phyloP scores from a whole-genome alignment of 2,329 filamentous ascomycete species.

The Mycosphaerelloides madeirae region DNA sequence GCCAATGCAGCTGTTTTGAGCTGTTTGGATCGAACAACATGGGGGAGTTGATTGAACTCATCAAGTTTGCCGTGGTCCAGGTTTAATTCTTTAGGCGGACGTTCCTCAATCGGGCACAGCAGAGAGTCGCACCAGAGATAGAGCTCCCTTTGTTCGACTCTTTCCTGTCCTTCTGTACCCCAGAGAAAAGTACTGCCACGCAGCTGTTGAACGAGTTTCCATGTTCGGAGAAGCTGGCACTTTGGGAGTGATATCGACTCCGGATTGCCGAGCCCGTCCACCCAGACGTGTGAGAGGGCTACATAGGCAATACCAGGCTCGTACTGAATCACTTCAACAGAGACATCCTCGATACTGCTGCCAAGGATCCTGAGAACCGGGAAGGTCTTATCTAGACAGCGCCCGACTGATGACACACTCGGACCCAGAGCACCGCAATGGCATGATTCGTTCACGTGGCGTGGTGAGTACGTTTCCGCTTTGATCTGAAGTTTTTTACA shows the following conservation, averaged over 20 bases:
- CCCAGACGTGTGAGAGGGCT: constrained; percentile 3
- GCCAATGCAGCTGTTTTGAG: neutral
- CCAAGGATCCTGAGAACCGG: neutral
- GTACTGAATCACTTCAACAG: neutral
- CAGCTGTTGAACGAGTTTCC: neutral
- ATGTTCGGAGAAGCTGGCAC: constrained; percentile 1
- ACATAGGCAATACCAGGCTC: neutral
- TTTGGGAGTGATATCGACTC: neutral
- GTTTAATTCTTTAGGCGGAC: no score
- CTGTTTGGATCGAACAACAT: neutral
- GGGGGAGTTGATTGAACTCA: no score
- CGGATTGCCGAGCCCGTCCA: constrained; percentile 4
- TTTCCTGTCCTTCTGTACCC: neutral
- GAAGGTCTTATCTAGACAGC: neutral
- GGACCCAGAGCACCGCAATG: neutral
- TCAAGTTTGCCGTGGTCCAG: no score
- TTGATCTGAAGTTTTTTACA: constrained; percentile 2
- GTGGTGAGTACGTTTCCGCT: neutral
- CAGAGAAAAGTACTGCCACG: neutral
- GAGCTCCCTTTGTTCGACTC: neutral
- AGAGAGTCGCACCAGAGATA: constrained; percentile 1
- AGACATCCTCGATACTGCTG: neutral
- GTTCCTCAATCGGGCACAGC: neutral
- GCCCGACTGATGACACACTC: neutral
- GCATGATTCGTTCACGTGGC: neutral